Evolutionary conservation across 2,329 filamentous ascomycete genomes (phyloP).

Genomic region (Nemania sp.): DNA sequence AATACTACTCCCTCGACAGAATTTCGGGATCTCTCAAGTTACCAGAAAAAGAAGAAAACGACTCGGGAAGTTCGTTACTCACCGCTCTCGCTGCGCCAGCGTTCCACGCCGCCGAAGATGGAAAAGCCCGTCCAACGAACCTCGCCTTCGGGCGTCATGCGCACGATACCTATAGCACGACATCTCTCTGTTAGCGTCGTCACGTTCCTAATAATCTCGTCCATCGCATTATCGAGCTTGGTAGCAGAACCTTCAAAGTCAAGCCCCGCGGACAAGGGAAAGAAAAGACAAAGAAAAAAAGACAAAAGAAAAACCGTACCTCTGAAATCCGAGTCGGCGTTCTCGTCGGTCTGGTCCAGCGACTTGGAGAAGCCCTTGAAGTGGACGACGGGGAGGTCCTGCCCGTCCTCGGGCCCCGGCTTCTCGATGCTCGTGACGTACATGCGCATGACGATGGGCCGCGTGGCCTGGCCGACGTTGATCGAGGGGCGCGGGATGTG

Average conservation of each 20-base stretch:
- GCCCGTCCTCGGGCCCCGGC: constrained; percentile 61
- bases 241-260: too few relatives aligned
- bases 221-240: too few relatives aligned
- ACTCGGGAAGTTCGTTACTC: too few relatives aligned
- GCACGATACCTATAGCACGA: constrained; percentile 57
- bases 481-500: constrained; percentile 57
- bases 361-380: constrained; percentile 67
- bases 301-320: constrained; percentile 55
- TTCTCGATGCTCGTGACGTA: constrained; percentile 63
- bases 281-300: too few relatives aligned
- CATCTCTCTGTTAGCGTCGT: constrained; percentile 10
- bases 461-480: constrained; percentile 57
- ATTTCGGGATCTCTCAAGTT: too few relatives aligned
- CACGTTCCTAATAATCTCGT: too few relatives aligned
- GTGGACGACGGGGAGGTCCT: constrained; percentile 66
- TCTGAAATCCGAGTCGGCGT: constrained; percentile 68
- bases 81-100: constrained; percentile 78
- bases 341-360: constrained; percentile 68
- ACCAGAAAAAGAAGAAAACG: too few relatives aligned
- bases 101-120: constrained; percentile 65
- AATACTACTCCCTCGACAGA: too few relatives aligned
- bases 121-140: constrained; percentile 75
- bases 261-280: too few relatives aligned
- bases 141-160: constrained; percentile 70
- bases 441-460: constrained; percentile 54